These are phyloP conservation scores for Trypanosomatidae sp. DNA, from an alignment of 208 protist genomes.

Conservation along the genomic window DNA sequence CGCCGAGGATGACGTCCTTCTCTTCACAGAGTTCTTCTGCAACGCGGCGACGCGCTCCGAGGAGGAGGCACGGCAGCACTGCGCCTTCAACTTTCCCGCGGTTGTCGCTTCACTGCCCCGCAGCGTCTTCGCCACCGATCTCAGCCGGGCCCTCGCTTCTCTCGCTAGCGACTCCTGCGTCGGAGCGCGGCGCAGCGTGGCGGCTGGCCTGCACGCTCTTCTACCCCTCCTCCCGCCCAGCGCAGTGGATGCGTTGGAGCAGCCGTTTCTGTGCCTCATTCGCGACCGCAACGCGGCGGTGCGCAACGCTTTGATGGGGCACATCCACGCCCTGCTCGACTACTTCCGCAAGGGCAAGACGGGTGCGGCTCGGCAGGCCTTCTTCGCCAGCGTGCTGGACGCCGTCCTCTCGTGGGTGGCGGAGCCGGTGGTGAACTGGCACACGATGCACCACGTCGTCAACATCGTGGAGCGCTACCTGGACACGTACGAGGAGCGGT, in stretches of 20 bases:
- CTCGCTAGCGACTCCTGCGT: conserved; percentile 62
- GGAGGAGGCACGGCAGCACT: conserved; percentile 62
- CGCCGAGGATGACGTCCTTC: conserved; percentile 66
- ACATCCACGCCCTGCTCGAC: conserved; percentile 66
- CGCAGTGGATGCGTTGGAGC: conserved; percentile 56
- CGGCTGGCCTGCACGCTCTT: conserved; percentile 86
- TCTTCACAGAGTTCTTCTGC: conserved; percentile 86
- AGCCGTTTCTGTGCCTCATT: conserved; percentile 69
- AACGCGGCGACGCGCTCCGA: conserved; percentile 51
- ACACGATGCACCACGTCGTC: conserved; percentile 68
- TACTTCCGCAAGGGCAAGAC: conserved; percentile 62
- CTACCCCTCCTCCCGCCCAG: conserved; percentile 59
- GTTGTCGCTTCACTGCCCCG: conserved; percentile 82
- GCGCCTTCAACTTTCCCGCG: conserved; percentile 90
- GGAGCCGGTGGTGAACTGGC: conserved; percentile 59
- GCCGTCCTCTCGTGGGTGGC: conserved; percentile 40
- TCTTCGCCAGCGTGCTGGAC: conserved; percentile 59
- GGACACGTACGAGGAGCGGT: conserved; percentile 45
- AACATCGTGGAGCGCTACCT: conserved; percentile 57
- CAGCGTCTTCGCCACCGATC: conserved; percentile 61
- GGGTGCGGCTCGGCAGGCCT: conserved; percentile 27
- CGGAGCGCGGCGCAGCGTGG: conserved; percentile 60
- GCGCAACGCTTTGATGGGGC: conserved; percentile 41
- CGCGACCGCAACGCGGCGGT: conserved; percentile 57
- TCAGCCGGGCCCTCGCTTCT: conserved; percentile 54